A percentile compares a stretch with the other conserved stretches of the same genome.
phyloP scores from a whole-genome alignment of 306 rosid species.

The Castanopsis chinensis region DNA sequence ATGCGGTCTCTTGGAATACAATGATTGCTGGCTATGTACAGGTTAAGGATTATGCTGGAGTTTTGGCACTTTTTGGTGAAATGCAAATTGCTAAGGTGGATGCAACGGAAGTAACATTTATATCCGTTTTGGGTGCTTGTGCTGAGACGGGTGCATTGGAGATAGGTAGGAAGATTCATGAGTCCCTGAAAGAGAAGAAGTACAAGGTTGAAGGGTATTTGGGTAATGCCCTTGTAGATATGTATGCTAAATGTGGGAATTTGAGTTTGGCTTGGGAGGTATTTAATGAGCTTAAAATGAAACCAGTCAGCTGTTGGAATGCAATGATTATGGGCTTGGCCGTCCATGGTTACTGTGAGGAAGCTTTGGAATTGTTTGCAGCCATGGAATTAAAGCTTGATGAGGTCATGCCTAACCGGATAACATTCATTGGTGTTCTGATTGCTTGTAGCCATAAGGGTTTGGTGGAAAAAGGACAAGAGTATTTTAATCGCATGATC shows the following conservation, averaged over 20 bases:
- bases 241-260: conserved; percentile 70
- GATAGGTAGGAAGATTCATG: conserved; percentile 45
- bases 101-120: conserved; percentile 51
- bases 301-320: conserved; percentile 63
- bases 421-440: conserved; percentile 57
- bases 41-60: conserved; percentile 42
- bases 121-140: conserved; percentile 57
- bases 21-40: conserved; percentile 56
- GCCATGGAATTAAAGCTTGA: conserved; percentile 42
- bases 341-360: conserved; percentile 57
- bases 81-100: conserved; percentile 43
- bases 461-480: conserved; percentile 62
- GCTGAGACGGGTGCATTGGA: conserved; percentile 56
- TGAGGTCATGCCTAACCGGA: conserved; percentile 48
- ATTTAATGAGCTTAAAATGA: conserved; percentile 53
- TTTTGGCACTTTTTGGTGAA: conserved; percentile 44
- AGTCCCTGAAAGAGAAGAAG: conserved; percentile 33
- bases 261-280: conserved; percentile 56
- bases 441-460: conserved; percentile 77
- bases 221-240: conserved; percentile 60
- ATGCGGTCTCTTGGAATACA: conserved; percentile 63
- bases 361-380: conserved; percentile 46
- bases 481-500: conserved; percentile 48
- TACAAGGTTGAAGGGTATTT: conserved; percentile 57
- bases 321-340: conserved; percentile 74